Evolutionary conservation across 2,329 filamentous ascomycete species (phyloP), one percentile per base, ranked within the genome.

Genomic region (Paramyrothecium roridum): DNA sequence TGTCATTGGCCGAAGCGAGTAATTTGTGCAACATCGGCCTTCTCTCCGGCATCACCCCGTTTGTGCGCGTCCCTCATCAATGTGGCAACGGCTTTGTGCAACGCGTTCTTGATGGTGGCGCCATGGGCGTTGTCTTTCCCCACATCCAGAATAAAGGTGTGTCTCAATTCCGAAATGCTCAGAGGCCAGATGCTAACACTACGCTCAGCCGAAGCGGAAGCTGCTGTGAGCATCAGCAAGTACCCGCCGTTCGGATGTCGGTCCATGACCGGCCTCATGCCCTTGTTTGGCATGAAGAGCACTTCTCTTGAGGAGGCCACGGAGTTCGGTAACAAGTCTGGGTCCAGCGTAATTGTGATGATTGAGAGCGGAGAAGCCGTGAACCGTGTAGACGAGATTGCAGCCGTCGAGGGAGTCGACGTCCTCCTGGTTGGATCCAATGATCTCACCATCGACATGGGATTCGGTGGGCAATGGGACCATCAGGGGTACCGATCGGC

Each of bases 121-220:
- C 67, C 16, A 66, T 65, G 63, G 68, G 66, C 1, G 59, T 70
- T 10, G 59, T 71, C 4, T 66, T 70, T n/a, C 68, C 67, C 0
- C 68, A 69, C 53, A 61, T 67, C 23, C 54, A 59, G 10, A 59
- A 19, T n/a, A 47, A 40, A 8, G 46, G 63, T 60, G 56, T 13
- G 58, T 16, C 11, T 22, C 23, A 17, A 8, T 8, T 45, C 17
- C 40, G 6, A 45, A 13, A 19, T 10, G 46, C 20, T n/a, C n/a
- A 12, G 20, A 13, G 23, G 16, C 21, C 11, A 30, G 8, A 20
- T 3, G 23, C 26, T 30, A 30, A 30, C 26, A 3, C 3, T 33
- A n/a, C 6, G 71, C n/a, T n/a, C 76, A 1, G 82, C 62, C 52
- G 75, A 78, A 1, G 73, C 74, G 1, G 71, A 72, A 1, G 70